Base-by-base conservation (phyloP, 2,329 filamentous ascomycete species). In the Penicillium capsulatum region DNA sequence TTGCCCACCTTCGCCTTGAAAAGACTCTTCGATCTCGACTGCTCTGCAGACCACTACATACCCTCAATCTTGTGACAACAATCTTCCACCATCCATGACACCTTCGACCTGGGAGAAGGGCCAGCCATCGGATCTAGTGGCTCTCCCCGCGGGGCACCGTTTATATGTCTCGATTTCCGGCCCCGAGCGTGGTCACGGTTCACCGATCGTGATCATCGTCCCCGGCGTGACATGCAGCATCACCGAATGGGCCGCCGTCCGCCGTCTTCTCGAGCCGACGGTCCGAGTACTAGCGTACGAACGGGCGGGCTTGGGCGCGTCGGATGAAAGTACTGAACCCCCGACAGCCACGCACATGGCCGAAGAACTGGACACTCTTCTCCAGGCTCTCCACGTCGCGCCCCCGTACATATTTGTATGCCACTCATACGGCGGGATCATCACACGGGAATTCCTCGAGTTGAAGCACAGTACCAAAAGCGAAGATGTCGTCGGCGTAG, bases 351-450 rank as follows among this genome's bases (percentile, higher is more conserved):
- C 17, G 3, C 32, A 38, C 17, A 41, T 45, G 19, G 42, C 42
- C 15, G 28, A 19, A 10, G 42, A 45, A 17, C 42, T 45, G 8
- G 27, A 38, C 11, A 27, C 28, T 13, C 31, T 45, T 7, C 42
- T 45, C 27, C 19, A 20, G 19, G 22, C 24, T n/a, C 16, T 45
- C 8, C 7, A 3, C 1, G 28, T 45, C 6, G 17, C 15, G 10
- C 40, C 40, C 8, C 40, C 40, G 8, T 43, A 36, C 28, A 29
- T 43, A 8, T 13, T 45, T 27, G 16, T 48, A 2, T 48, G 40
- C 17, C 48, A 51, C 26, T 51, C 48, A n/a, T 51, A 42, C 22
- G 45, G 45, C 4, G 48, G 48, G 10, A 45, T 51, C 6, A 51
- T 51, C 16, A 34, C 34, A 5, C 34, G 48, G 4, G 45, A 51